Evolutionary conservation across 352 stramenopile species (phyloP).

Genomic region (Pythium phragmitis): DNA sequence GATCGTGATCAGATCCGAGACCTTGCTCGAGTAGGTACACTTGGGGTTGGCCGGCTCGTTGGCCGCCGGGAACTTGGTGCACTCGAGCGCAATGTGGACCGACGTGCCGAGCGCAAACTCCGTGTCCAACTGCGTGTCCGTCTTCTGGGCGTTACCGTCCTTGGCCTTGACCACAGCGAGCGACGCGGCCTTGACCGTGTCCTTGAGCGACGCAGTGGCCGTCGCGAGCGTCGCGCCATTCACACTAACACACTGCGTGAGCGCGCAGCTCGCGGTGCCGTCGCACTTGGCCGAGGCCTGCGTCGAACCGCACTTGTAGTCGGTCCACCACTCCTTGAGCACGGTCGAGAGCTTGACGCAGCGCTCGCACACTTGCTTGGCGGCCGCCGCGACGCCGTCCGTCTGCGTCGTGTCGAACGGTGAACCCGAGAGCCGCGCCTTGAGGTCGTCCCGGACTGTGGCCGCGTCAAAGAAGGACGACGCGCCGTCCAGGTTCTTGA

Average conservation of each 20-base stretch:
- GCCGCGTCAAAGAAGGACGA: constrained; percentile 8
- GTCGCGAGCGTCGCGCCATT: constrained; percentile 28
- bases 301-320: constrained; percentile 54
- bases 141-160: background rate
- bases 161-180: constrained; percentile 4
- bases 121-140: background rate
- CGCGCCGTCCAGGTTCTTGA: background rate
- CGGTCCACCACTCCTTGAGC: constrained; percentile 55
- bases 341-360: constrained; percentile 44
- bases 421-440: background rate
- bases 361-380: constrained; percentile 34
- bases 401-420: constrained; percentile 4
- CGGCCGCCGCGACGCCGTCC: constrained; percentile 16
- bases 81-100: constrained; percentile 13
- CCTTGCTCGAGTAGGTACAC: constrained; percentile 10
- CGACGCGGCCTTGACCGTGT: background rate
- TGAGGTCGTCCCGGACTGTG: background rate
- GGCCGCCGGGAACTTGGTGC: constrained; percentile 10
- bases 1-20: constrained; percentile 9
- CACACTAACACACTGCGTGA: constrained; percentile 57
- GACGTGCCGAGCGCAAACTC: constrained; percentile 1
- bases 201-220: background rate
- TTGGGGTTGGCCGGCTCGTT: background rate
- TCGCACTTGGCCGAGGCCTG: constrained; percentile 34
- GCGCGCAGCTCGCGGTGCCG: constrained; percentile 33